Conservation (phyloP, 352 stramenopile genomes). For the Saprolegnia parasitica region DNA sequence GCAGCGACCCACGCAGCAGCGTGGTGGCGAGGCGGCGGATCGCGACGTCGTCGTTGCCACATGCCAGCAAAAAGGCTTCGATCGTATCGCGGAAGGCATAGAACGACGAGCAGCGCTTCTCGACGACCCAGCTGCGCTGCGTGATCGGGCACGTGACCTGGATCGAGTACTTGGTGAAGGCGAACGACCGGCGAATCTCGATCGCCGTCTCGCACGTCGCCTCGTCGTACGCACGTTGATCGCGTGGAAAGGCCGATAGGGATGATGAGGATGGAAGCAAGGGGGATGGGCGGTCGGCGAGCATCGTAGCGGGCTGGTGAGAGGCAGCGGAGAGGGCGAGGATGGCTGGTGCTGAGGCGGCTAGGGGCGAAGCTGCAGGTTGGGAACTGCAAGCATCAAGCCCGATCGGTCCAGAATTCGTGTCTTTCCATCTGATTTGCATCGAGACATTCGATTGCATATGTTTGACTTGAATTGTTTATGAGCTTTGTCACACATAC, state of each 20-base stretch:
- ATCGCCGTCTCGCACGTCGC: constrained; percentile 4
- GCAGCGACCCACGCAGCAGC: neutral
- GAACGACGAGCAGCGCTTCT: constrained; percentile 7
- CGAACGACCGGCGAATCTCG: constrained; percentile 12
- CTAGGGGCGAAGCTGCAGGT: no score
- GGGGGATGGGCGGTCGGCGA: neutral
- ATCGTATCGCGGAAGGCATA: neutral
- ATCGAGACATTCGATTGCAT: no score
- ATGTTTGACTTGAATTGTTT: no score
- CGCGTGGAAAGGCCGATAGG: neutral
- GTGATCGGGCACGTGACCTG: constrained; percentile 8
- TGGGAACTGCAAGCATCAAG: no score
- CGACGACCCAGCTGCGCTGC: neutral
- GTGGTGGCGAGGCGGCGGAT: neutral
- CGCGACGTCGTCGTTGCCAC: neutral
- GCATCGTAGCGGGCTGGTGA: neutral
- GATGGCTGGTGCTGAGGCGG: no score
- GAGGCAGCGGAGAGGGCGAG: no score
- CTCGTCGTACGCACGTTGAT: neutral
- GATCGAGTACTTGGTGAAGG: constrained; percentile 8
- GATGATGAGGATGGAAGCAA: neutral
- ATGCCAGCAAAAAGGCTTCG: neutral
- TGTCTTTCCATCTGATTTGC: no score
- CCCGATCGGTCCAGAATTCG: no score
- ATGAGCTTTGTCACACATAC: no score